Percentiles rank a stretch among this genome's conserved stretches.
These are phyloP conservation scores for Glaciozyma martinii DNA, from an alignment of 768 basidiomycete species.

Conservation along the genomic window DNA sequence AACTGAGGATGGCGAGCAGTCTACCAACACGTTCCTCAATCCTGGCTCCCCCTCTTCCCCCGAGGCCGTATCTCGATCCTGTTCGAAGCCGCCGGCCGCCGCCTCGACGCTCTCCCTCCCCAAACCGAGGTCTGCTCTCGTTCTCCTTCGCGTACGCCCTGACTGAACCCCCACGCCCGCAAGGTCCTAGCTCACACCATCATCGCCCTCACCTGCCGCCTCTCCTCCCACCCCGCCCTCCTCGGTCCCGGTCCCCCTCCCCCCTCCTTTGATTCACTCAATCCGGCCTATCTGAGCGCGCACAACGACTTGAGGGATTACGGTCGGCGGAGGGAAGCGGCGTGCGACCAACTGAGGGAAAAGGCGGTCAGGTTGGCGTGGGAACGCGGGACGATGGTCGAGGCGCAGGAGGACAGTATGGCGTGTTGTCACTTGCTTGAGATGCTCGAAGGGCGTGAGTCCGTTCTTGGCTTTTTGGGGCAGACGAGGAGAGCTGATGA, in stretches of 20 bases:
- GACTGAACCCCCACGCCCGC: background rate
- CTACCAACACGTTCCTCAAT: slow-evolving; percentile 21
- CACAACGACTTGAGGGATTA: slow-evolving; percentile 20
- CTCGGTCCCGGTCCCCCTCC: slow-evolving; percentile 6
- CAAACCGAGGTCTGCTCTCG: slow-evolving; percentile 15
- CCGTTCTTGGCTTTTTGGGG: background rate
- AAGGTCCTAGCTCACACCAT: slow-evolving; percentile 28
- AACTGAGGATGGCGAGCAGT: slow-evolving; percentile 5
- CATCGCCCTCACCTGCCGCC: slow-evolving; percentile 27
- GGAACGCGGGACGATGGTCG: slow-evolving; percentile 24
- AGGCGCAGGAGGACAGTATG: slow-evolving; percentile 20
- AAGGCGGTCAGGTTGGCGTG: slow-evolving; percentile 20
- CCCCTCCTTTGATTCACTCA: slow-evolving; percentile 14
- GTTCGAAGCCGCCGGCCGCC: slow-evolving; percentile 22
- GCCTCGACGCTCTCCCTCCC: slow-evolving; percentile 2
- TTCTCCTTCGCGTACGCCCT: background rate
- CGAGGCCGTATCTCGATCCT: slow-evolving; percentile 4
- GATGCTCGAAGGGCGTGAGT: slow-evolving; percentile 26
- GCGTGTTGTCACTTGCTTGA: slow-evolving; percentile 28
- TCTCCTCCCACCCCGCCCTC: slow-evolving; percentile 24
- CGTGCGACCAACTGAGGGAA: slow-evolving; percentile 11
- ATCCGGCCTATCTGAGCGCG: slow-evolving; percentile 2
- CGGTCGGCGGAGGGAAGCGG: slow-evolving; percentile 10
- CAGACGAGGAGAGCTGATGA: too few species aligned
- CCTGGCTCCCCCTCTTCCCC: slow-evolving; percentile 16